Conservation (phyloP, 1,139 yeast species). For the Pichia sorboxylosa region DNA sequence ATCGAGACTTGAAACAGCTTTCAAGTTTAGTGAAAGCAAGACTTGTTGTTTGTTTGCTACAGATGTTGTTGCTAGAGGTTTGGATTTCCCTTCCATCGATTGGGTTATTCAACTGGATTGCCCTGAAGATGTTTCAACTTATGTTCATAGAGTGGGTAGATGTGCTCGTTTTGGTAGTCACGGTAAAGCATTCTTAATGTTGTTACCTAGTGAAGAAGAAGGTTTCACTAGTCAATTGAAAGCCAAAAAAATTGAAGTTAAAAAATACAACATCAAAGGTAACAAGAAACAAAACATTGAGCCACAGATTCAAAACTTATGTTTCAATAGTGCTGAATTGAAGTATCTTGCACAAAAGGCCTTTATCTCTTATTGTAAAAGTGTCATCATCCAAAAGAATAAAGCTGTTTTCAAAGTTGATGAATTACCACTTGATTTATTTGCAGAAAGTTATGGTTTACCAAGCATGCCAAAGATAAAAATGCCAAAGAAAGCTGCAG, state of each 20-base stretch:
- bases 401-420: conserved; percentile 74
- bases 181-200: conserved; percentile 77
- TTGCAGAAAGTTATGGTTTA: conserved; percentile 78
- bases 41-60: conserved; percentile 89
- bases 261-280: conserved; percentile 62
- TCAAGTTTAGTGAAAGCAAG: conserved; percentile 75
- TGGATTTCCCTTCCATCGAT: conserved; percentile 93
- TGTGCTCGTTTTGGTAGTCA: conserved; percentile 86
- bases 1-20: conserved; percentile 80
- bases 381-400: conserved; percentile 78
- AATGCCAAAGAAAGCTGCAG: conserved; percentile 34
- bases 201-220: conserved; percentile 75
- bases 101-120: conserved; percentile 97
- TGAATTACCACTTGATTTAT: conserved; percentile 67
- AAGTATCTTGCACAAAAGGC: conserved; percentile 94
- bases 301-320: conserved; percentile 76
- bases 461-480: conserved; percentile 95
- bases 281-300: conserved; percentile 69
- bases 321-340: conserved; percentile 84
- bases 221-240: conserved; percentile 59
- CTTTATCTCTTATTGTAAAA: conserved; percentile 77
- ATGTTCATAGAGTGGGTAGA: conserved; percentile 94
- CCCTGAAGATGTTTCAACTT: conserved; percentile 92
- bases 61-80: conserved; percentile 94
- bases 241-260: conserved; percentile 55